Percentiles rank a stretch among this genome's conserved stretches.
Conservation (phyloP, 2,329 filamentous ascomycete species). For the Colletotrichum tabaci region DNA sequence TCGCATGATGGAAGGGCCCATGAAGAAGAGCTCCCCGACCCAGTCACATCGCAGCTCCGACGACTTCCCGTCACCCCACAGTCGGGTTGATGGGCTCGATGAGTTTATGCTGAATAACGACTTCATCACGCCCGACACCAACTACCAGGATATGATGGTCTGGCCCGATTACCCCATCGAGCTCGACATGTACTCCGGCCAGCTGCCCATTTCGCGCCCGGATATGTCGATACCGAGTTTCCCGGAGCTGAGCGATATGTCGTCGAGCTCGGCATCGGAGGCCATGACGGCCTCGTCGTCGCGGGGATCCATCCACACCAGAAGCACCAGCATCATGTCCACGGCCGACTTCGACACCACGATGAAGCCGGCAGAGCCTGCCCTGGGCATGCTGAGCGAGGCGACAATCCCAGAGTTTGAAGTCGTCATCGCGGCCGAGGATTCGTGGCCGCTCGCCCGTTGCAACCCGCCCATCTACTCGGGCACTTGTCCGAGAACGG, state of each 20-base stretch:
- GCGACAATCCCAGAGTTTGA: conserved; percentile 61
- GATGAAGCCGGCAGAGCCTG: conserved; percentile 51
- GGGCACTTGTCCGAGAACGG: conserved; percentile 63
- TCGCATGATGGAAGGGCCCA: conserved; percentile 49
- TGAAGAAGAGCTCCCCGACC: conserved; percentile 50
- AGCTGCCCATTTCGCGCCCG: conserved; percentile 51
- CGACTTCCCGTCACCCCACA: conserved; percentile 55
- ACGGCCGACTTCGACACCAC: conserved; percentile 54
- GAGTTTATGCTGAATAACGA: conserved; percentile 59
- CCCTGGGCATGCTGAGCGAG: conserved; percentile 47
- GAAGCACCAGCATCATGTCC: conserved; percentile 64
- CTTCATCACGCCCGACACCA: conserved; percentile 53
- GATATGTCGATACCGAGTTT: conserved; percentile 56
- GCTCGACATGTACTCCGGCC: conserved; percentile 57
- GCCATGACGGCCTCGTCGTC: conserved; percentile 59
- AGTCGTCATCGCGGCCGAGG: conserved; percentile 63
- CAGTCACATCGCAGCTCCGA: conserved; percentile 53
- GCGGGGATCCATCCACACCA: conserved; percentile 60
- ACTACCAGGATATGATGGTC: conserved; percentile 60
- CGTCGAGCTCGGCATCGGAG: conserved; percentile 56
- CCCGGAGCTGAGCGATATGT: conserved; percentile 58
- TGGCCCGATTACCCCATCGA: conserved; percentile 63
- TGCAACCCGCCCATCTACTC: conserved; percentile 64
- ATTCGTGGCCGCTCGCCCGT: conserved; percentile 66
- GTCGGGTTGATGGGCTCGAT: conserved; percentile 55